These are phyloP conservation scores for Zasmidium cellare DNA, from an alignment of 2,329 filamentous ascomycete species.

Conservation along the genomic window DNA sequence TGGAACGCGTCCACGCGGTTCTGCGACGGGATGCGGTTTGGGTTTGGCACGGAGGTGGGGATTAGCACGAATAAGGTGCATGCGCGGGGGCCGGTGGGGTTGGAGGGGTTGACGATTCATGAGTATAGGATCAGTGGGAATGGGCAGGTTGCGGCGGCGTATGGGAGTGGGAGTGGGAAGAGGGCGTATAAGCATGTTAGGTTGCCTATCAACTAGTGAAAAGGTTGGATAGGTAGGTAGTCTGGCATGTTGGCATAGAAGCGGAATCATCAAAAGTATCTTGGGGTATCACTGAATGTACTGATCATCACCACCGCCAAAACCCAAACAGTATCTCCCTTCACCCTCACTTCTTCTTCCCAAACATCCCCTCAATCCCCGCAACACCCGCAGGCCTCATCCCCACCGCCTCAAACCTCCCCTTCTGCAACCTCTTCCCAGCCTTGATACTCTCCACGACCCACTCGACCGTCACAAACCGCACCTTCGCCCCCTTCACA, in stretches of 20 bases:
- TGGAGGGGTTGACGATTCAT: slow-evolving; percentile 95
- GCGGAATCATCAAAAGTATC: not conserved
- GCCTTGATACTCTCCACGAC: slow-evolving; percentile 79
- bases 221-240: not conserved
- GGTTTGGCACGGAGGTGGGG: slow-evolving; percentile 96
- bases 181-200: slow-evolving; percentile 59
- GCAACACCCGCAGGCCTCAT: slow-evolving; percentile 62
- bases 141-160: slow-evolving; percentile 79
- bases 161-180: slow-evolving; percentile 55
- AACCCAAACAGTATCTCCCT: not conserved
- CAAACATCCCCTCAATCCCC: slow-evolving; percentile 56
- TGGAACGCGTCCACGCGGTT: slow-evolving; percentile 96
- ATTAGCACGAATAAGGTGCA: slow-evolving; percentile 99
- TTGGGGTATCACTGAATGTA: slow-evolving; percentile 9
- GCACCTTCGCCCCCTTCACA: slow-evolving; percentile 68
- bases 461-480: slow-evolving; percentile 82
- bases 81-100: slow-evolving; percentile 83
- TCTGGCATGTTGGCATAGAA: not conserved
- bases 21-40: slow-evolving; percentile 94
- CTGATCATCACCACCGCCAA: not conserved
- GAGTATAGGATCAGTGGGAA: slow-evolving; percentile 87
- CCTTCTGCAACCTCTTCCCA: slow-evolving; percentile 72
- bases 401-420: slow-evolving; percentile 65
- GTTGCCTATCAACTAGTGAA: slow-evolving; percentile 34
- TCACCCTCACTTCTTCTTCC: slow-evolving; percentile 16